Evolutionary conservation across 345 rosid genomes (phyloP).

Genomic region (Eucalyptus brandiana): DNA sequence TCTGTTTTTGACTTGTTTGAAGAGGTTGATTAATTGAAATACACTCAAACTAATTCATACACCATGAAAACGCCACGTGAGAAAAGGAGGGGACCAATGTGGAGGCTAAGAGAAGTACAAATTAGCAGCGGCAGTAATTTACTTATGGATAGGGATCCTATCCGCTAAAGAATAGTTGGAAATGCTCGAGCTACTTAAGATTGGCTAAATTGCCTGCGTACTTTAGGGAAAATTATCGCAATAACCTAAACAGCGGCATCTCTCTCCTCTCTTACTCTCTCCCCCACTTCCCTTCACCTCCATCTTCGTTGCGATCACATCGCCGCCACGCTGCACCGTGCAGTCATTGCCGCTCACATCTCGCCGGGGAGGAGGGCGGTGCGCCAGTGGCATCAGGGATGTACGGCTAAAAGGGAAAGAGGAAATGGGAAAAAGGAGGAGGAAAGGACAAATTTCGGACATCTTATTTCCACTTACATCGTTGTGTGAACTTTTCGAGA

Average conservation of each 20-base stretch:
- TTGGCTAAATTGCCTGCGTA: background rate
- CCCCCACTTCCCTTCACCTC: background rate
- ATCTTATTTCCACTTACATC: background rate
- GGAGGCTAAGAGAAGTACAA: background rate
- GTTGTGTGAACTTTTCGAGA: background rate
- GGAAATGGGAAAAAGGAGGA: background rate
- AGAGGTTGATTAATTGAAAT: background rate
- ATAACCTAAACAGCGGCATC: background rate
- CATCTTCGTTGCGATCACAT: background rate
- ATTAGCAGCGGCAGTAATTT: background rate
- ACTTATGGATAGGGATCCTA: background rate
- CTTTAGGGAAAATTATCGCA: background rate
- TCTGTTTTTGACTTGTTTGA: background rate
- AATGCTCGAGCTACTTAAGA: background rate
- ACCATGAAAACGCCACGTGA: background rate
- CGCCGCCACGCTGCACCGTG: background rate
- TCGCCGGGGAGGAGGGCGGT: background rate
- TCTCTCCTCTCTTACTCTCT: background rate
- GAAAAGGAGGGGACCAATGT: background rate
- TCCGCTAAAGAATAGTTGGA: background rate
- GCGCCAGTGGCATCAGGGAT: background rate
- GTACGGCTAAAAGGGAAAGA: background rate
- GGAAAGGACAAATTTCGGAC: background rate
- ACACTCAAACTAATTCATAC: background rate
- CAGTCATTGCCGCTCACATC: background rate